Percentiles rank a stretch among this genome's conserved stretches.
These are phyloP conservation scores for Piper longum DNA, from an alignment of 164 flowering plant species.

Conservation along the genomic window DNA sequence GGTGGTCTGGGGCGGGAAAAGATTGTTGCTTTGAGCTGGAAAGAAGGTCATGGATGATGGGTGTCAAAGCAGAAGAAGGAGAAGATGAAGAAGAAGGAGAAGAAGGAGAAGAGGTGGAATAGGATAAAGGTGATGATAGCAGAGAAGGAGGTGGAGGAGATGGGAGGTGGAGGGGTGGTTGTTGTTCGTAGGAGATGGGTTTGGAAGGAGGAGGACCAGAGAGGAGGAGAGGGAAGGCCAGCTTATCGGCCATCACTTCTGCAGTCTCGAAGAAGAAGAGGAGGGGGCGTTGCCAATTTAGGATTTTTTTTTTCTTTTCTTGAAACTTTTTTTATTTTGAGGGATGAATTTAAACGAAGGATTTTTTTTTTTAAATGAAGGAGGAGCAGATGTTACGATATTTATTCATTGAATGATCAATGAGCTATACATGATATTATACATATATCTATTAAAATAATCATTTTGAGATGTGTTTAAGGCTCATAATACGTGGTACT, in stretches of 20 bases:
- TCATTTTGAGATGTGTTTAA: too few relatives aligned
- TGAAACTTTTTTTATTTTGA: too few relatives aligned
- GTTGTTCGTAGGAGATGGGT: slow-evolving; percentile 23
- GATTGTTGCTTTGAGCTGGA: slow-evolving; percentile 19
- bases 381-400: too few relatives aligned
- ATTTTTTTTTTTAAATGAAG: too few relatives aligned
- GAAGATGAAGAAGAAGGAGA: slow-evolving; percentile 3
- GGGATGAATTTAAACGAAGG: too few relatives aligned
- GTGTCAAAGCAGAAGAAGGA: slow-evolving; percentile 18
- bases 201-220: slow-evolving; percentile 36
- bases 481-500: too few relatives aligned
- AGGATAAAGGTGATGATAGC: background rate
- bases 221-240: slow-evolving; percentile 54
- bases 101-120: background rate
- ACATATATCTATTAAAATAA: too few relatives aligned
- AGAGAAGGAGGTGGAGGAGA: background rate
- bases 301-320: too few relatives aligned
- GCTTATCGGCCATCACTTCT: slow-evolving; percentile 51
- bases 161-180: slow-evolving; percentile 8
- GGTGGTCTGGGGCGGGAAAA: slow-evolving; percentile 3
- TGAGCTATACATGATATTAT: too few relatives aligned
- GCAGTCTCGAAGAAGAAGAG: too few relatives aligned
- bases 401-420: too few relatives aligned
- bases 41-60: slow-evolving; percentile 15
- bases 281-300: too few relatives aligned